Percentiles rank a stretch among this genome's conserved stretches.
Evolutionary conservation across 306 rosid genomes (phyloP).

Genomic region (Alnus rubra): DNA sequence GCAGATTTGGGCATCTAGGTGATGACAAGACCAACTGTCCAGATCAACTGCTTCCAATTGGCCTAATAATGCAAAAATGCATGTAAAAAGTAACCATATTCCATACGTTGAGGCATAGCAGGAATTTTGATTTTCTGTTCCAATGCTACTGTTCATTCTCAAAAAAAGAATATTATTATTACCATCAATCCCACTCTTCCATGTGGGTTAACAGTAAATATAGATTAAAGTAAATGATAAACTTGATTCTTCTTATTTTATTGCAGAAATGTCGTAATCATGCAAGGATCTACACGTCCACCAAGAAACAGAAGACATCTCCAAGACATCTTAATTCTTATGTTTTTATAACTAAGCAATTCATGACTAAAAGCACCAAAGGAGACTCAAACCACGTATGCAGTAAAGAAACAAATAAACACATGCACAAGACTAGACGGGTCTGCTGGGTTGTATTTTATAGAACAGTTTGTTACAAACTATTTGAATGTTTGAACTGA

Average conservation of each 20-base stretch:
- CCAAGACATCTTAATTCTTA: not conserved
- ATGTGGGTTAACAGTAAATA: conserved; percentile 12
- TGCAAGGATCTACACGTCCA: conserved; percentile 33
- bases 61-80: conserved; percentile 20
- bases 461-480: too few species aligned
- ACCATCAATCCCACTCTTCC: not conserved
- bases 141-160: conserved; percentile 15
- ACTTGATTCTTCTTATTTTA: conserved; percentile 22
- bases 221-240: conserved; percentile 30
- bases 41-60: conserved; percentile 46
- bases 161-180: conserved; percentile 10
- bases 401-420: too few species aligned
- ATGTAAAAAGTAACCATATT: conserved; percentile 12
- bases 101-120: conserved; percentile 22
- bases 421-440: too few species aligned
- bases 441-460: too few species aligned
- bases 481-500: too few species aligned
- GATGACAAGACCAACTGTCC: conserved; percentile 43
- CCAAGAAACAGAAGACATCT: conserved; percentile 2
- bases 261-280: conserved; percentile 33
- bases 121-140: conserved; percentile 18
- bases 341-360: not conserved
- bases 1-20: conserved; percentile 27
- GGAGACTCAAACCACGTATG: not conserved
- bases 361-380: not conserved